Conservation (phyloP, 2,329 filamentous ascomycete genomes). For the Epichloe glyceriae region DNA sequence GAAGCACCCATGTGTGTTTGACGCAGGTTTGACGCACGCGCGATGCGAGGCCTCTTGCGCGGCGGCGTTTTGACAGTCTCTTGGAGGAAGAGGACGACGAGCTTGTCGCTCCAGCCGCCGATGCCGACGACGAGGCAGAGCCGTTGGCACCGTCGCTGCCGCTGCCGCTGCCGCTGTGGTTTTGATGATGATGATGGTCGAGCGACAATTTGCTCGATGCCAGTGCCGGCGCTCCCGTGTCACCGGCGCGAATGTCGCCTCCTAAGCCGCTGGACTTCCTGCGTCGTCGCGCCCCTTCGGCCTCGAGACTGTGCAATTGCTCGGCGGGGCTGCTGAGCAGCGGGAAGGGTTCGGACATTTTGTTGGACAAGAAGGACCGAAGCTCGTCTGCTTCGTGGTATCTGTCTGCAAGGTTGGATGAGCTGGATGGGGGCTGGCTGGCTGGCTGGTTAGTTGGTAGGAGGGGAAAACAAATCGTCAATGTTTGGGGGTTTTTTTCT, state of each 20-base stretch:
- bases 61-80: slow-evolving; percentile 40
- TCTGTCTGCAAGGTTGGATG: not conserved
- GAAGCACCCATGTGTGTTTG: slow-evolving; percentile 51
- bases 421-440: not conserved
- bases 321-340: slow-evolving; percentile 38
- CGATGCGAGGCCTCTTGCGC: slow-evolving; percentile 35
- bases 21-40: slow-evolving; percentile 40
- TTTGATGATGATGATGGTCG: slow-evolving; percentile 4
- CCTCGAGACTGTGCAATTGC: slow-evolving; percentile 30
- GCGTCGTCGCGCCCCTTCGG: slow-evolving; percentile 30
- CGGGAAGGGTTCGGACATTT: slow-evolving; percentile 44
- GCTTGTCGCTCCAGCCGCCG: slow-evolving; percentile 1
- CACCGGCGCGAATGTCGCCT: slow-evolving; percentile 38
- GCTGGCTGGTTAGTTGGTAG: not conserved
- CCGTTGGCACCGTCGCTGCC: slow-evolving; percentile 10
- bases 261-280: slow-evolving; percentile 44
- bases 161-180: not conserved
- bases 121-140: slow-evolving; percentile 3
- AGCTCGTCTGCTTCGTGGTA: not conserved
- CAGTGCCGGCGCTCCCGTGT: slow-evolving; percentile 42
- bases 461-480: not conserved
- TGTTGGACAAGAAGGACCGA: not conserved
- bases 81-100: slow-evolving; percentile 21
- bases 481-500: not conserved
- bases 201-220: slow-evolving; percentile 39